A percentile compares a stretch with the other conserved stretches of the same genome.
phyloP scores from a whole-genome alignment of 768 basidiomycete genomes.

The Serendipita sp. region DNA sequence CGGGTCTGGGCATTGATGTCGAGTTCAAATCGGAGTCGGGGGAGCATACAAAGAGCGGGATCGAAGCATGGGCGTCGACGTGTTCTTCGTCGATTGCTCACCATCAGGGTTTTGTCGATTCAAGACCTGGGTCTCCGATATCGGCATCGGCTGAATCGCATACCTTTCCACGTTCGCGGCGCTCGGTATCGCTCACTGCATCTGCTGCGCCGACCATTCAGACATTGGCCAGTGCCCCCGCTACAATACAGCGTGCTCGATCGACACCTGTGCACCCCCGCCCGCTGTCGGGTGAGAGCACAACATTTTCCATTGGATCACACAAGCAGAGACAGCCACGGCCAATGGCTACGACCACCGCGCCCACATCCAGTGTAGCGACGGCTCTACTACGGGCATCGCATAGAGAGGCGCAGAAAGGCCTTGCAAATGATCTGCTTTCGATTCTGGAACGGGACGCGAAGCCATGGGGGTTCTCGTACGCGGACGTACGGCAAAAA shows the following conservation, averaged over 20 bases:
- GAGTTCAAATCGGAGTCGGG: not conserved
- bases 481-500: constrained; percentile 56
- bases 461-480: constrained; percentile 82
- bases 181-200: not conserved
- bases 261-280: not conserved
- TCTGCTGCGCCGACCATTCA: not conserved
- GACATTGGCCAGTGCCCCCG: not conserved
- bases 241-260: not conserved
- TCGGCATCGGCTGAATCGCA: constrained; percentile 1
- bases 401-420: constrained; percentile 84
- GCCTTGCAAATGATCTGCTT: constrained; percentile 79
- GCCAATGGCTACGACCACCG: not conserved
- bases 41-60: not conserved
- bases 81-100: not conserved
- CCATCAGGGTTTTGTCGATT: not conserved
- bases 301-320: not conserved
- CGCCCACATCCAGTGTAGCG: constrained; percentile 28
- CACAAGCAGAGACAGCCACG: not conserved
- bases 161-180: not conserved
- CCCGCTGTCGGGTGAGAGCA: not conserved
- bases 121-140: not conserved
- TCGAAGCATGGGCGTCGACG: not conserved
- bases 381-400: constrained; percentile 87
- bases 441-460: constrained; percentile 85
- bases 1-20: not conserved